Conservation (phyloP, 177 flowering plant species). For the Vitis hybrid region DNA sequence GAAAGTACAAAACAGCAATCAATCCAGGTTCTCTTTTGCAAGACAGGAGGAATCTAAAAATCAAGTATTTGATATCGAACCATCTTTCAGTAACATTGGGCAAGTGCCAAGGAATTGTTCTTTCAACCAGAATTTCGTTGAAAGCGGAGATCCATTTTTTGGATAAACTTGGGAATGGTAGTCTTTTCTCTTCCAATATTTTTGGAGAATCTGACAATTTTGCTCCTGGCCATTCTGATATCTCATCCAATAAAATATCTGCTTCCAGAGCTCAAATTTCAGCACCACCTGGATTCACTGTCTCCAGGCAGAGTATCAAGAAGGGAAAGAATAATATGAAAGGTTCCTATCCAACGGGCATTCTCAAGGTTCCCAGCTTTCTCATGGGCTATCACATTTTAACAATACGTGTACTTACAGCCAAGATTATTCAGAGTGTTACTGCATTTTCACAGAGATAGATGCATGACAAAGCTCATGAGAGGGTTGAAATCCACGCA, state of each 20-base stretch:
- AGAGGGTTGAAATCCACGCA: too few species aligned
- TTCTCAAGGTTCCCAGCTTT: too few species aligned
- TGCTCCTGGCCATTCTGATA: conserved; percentile 19
- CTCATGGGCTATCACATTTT: too few species aligned
- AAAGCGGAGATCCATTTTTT: conserved; percentile 25
- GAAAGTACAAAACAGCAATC: conserved; percentile 48
- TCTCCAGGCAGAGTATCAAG: conserved; percentile 50
- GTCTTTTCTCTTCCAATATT: conserved; percentile 33
- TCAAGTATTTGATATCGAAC: conserved; percentile 28
- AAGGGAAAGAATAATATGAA: too few species aligned
- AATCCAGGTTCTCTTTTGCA: conserved; percentile 76
- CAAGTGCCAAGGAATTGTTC: conserved; percentile 21
- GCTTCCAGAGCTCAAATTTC: conserved; percentile 52
- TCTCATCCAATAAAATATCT: conserved; percentile 38
- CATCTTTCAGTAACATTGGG: conserved; percentile 24
- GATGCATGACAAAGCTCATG: too few species aligned
- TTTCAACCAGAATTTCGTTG: conserved; percentile 28
- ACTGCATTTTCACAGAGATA: too few species aligned
- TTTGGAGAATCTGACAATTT: conserved; percentile 28
- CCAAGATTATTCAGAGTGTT: too few species aligned
- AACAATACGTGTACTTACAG: too few species aligned
- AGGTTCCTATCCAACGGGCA: too few species aligned
- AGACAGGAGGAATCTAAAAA: conserved; percentile 56
- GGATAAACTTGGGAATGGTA: conserved; percentile 25
- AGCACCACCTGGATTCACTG: conserved; percentile 70